A percentile compares a stretch with the other conserved stretches of the same genome.
phyloP scores from a whole-genome alignment of 805 yeast species.

The Zygotorulaspora florentina region DNA sequence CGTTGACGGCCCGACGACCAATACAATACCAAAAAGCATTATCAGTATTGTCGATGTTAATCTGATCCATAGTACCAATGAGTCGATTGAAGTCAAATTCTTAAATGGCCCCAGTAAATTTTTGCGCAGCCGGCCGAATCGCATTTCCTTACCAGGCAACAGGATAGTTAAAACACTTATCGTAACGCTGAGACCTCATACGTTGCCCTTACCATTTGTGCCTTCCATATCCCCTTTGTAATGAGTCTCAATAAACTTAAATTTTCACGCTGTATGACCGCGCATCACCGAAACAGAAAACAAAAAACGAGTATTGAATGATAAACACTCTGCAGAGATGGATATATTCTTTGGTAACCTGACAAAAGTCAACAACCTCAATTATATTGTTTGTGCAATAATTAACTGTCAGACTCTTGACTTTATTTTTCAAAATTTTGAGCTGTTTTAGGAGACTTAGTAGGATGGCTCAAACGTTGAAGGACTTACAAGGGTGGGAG shows the following conservation, averaged over 20 bases:
- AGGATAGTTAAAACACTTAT: no score
- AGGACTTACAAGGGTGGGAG: constrained; percentile 32
- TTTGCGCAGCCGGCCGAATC: constrained; percentile 10
- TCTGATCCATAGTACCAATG: constrained; percentile 20
- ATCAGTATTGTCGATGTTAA: constrained; percentile 21
- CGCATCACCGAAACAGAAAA: no score
- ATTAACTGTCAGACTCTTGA: no score
- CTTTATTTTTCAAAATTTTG: background rate
- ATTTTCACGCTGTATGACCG: no score
- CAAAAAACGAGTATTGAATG: no score
- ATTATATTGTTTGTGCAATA: no score
- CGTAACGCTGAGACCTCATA: no score
- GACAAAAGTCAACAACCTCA: no score
- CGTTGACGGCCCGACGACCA: constrained; percentile 21
- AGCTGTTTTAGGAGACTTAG: constrained; percentile 1
- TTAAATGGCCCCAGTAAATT: constrained; percentile 17
- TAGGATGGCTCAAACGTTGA: constrained; percentile 24
- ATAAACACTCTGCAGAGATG: no score
- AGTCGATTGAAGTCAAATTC: constrained; percentile 25
- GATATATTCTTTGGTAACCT: no score
- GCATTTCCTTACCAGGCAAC: constrained; percentile 4
- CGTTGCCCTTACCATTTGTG: no score
- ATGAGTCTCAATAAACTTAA: background rate
- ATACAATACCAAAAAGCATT: constrained; percentile 18
- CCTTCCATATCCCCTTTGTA: no score